These are phyloP conservation scores for Rhododendron molle DNA, from an alignment of 148 eudicot genomes.

Conservation along the genomic window DNA sequence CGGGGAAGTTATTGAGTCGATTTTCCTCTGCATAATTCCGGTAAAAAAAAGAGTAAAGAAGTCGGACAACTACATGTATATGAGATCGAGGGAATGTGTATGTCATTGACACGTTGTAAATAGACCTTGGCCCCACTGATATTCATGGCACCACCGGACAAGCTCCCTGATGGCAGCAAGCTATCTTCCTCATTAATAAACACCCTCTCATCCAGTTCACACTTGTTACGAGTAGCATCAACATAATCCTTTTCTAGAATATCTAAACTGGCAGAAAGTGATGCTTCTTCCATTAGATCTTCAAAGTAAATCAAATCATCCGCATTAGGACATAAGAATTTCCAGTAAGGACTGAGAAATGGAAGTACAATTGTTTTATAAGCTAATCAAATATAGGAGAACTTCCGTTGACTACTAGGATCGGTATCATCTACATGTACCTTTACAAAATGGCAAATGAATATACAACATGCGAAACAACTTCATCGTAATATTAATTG, in stretches of 20 bases:
- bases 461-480: too few species aligned
- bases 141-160: too few species aligned
- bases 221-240: too few species aligned
- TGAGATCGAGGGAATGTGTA: background rate
- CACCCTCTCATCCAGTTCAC: too few species aligned
- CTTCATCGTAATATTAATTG: too few species aligned
- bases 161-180: too few species aligned
- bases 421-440: too few species aligned
- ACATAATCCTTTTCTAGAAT: constrained; percentile 75
- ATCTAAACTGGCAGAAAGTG: constrained; percentile 48
- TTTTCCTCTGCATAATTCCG: constrained; percentile 48
- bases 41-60: background rate
- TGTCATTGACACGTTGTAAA: background rate
- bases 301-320: constrained; percentile 68
- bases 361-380: background rate
- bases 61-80: background rate
- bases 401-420: too few species aligned
- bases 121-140: too few species aligned
- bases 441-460: too few species aligned
- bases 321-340: constrained; percentile 28
- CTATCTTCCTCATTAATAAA: too few species aligned
- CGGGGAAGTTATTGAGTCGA: constrained; percentile 70
- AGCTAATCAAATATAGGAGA: too few species aligned
- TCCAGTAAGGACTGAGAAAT: background rate
- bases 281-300: constrained; percentile 60